Base-by-base conservation (phyloP, 352 stramenopile species). In the Phytophthora melonis region DNA sequence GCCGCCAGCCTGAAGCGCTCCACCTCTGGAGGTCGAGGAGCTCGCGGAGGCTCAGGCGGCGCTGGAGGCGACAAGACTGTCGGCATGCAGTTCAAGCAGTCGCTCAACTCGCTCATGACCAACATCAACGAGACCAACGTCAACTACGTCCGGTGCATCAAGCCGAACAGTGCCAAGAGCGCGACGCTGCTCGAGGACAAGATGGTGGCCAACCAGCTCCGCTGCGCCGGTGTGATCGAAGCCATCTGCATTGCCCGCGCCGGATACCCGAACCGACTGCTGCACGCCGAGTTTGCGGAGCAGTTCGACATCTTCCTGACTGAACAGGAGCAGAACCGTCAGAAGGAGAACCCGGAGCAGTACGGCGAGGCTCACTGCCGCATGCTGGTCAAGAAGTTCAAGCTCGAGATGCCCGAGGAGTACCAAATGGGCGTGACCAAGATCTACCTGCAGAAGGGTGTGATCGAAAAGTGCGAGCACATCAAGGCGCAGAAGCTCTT, bases 101-200 rank as follows among this genome's bases (percentile, higher is more conserved):
- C 82, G 13, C 72, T 94, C 13, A 85, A 84, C 21, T 65, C 81
- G 16, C 83, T 95, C 30, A 95, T 93, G 88, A 78, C 78, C 18
- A 91, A 80, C 43, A 93, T 95, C 64, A 85, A 87, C 63, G 70
- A 88, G 56, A 95, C 88, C 1, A 91, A 89, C 32, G 82, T 90
- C 36, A 81, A 92, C 74, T 96, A 94, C 76, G 82, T 96, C 54
- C 88, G 90, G 1, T 96, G 90, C 78, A 93, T 96, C 74, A 96
- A 96, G 58, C 90, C 90, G 1, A 96, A 96, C 75, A 86, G 80
- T 30, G 45, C 81, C 70, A 94, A 95, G 65, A 93, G 88, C 59
- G 43, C 86, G 14, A 86, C 66, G 2, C 49, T 79, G 11, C 76
- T 96, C 9, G 86, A 96, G 63, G 74, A 81, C 56, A 73, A 80